Base-by-base conservation (phyloP, 108 stramenopile genomes). In the Cyclotella atomus region DNA sequence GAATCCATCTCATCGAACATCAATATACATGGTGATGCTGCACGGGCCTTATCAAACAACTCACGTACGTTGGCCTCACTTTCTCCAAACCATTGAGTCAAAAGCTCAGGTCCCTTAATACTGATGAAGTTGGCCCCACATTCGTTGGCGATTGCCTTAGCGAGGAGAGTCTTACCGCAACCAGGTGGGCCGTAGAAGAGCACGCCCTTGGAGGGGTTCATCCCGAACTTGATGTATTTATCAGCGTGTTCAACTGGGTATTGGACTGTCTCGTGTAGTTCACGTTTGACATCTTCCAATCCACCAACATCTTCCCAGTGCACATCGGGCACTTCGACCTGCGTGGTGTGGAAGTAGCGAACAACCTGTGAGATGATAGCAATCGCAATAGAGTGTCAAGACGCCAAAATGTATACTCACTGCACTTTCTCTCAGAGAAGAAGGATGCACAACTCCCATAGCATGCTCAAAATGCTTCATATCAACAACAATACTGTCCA, bases 1-100 rank as follows among this genome's bases (percentile, higher is more conserved):
- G 98, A 99, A 84, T 99, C 99, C 91, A 99, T 95, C 86, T 99
- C 98, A 76, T 99, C 99, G 76, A 99, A 99, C 87, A 99, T 98
- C 27, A 99, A 88, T 66, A 99, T 99, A 85, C 98, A 99, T 0
- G 99, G 98, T 53, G 95, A 95, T 9, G 98, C 98, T 27, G 97
- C 94, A 57, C 98, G 96, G 2, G 99, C 99, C 85, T 99, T 99
- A 83, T 99, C 98, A 71, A 99, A 99, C 20, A 99, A 82, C 38
- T 98, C 91, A 59, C 98, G 94, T 23, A 99, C 98, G 70, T 99
- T 99, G 14, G 98, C 98, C 88, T 99, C 99, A 19, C 92, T 93
- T 68, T 97, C 99, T 71, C 99, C 99, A 79, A 99, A 99, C 96
- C 96, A 99, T 85, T 92, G 94, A 59, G 95, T 98, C 66, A 99